A percentile compares a stretch with the other conserved stretches of the same genome.
Conservation (phyloP, 352 stramenopile species). For the Bremia lactucae region DNA sequence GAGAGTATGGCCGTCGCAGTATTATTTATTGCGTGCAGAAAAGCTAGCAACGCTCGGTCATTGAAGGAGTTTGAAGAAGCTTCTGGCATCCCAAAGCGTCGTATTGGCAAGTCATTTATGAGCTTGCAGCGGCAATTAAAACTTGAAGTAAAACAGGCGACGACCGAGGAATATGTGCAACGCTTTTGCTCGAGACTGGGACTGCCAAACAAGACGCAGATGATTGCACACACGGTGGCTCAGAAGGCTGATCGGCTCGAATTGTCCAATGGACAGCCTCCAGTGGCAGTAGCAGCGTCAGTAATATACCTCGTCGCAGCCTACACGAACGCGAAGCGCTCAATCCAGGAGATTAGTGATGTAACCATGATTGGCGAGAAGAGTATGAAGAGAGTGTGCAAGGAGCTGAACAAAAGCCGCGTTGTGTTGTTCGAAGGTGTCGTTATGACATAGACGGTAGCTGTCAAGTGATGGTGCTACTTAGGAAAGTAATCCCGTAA, state of each 20-base stretch:
- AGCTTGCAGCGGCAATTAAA: conserved; percentile 38
- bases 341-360: conserved; percentile 72
- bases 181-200: conserved; percentile 69
- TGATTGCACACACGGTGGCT: conserved; percentile 60
- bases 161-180: conserved; percentile 65
- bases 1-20: conserved; percentile 55
- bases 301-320: conserved; percentile 78
- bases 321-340: conserved; percentile 72
- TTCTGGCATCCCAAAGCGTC: conserved; percentile 59
- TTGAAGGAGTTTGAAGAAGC: conserved; percentile 71
- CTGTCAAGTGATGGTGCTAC: conserved; percentile 10
- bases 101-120: conserved; percentile 77
- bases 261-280: conserved; percentile 55
- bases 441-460: conserved; percentile 34
- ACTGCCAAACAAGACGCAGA: conserved; percentile 66
- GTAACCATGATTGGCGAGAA: conserved; percentile 76
- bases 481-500: conserved; percentile 14
- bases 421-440: conserved; percentile 69
- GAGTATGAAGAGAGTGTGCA: conserved; percentile 79
- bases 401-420: conserved; percentile 79
- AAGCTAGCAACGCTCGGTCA: conserved; percentile 50
- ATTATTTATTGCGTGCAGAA: conserved; percentile 66
- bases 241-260: conserved; percentile 63
- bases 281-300: conserved; percentile 57
- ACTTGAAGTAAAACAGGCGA: conserved; percentile 56